Evolutionary conservation across 768 basidiomycete genomes (phyloP).

Genomic region (Lactarius trivialis): DNA sequence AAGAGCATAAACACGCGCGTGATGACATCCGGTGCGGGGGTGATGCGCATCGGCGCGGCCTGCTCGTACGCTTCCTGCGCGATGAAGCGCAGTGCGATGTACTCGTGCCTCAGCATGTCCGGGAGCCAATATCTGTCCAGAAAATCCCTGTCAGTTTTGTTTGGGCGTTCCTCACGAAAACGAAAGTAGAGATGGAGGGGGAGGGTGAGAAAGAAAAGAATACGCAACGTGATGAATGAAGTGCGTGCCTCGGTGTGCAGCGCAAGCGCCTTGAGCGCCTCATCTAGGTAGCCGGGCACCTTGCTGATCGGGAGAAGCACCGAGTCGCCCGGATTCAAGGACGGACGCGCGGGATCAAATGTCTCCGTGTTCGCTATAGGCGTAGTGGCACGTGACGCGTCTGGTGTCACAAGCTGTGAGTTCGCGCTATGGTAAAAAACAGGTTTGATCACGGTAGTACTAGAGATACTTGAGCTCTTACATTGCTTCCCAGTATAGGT

Average conservation of each 20-base stretch:
- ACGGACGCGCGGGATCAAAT: constrained; percentile 14
- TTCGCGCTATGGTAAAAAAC: constrained; percentile 6
- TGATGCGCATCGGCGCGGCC: constrained; percentile 20
- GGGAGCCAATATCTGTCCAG: constrained; percentile 38
- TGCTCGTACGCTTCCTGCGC: constrained; percentile 38
- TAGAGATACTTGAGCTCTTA: background rate
- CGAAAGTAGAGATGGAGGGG: constrained; percentile 15
- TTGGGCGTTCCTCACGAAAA: background rate
- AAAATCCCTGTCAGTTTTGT: background rate
- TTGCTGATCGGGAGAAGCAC: constrained; percentile 28
- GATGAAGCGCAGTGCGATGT: constrained; percentile 41
- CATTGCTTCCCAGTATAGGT: constrained; percentile 15
- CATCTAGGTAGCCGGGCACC: constrained; percentile 35
- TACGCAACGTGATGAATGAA: constrained; percentile 42
- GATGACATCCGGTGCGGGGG: constrained; percentile 38
- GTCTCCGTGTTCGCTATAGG: background rate
- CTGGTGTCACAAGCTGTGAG: background rate
- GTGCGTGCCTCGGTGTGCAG: constrained; percentile 40
- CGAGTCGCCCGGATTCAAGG: constrained; percentile 6
- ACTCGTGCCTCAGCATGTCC: constrained; percentile 33
- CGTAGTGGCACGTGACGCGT: background rate
- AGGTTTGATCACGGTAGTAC: background rate
- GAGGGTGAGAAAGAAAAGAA: constrained; percentile 16
- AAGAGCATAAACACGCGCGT: constrained; percentile 47
- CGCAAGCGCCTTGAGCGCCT: constrained; percentile 28